These are phyloP conservation scores for Erysimum cheiranthoides DNA, from an alignment of 345 rosid genomes.

Conservation along the genomic window DNA sequence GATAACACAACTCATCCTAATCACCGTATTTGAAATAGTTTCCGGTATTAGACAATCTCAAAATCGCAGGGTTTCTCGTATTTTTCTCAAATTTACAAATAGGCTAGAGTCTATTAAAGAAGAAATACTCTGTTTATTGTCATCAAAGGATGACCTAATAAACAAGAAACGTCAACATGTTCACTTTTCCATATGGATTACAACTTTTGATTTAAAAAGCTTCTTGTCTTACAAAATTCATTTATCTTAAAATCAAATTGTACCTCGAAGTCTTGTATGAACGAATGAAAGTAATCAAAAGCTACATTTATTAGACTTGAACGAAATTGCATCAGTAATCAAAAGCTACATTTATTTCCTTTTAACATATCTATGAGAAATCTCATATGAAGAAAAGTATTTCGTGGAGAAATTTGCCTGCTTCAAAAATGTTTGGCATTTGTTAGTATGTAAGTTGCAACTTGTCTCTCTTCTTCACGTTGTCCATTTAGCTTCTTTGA, in stretches of 20 bases:
- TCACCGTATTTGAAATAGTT: not conserved
- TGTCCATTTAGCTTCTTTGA: no score
- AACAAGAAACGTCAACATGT: not conserved
- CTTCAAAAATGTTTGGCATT: conserved; percentile 23
- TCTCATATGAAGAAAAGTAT: not conserved
- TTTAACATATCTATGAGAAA: no score
- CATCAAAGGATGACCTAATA: not conserved
- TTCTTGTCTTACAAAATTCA: conserved; percentile 16
- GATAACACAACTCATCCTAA: not conserved
- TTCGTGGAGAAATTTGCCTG: conserved; percentile 22
- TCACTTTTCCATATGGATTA: not conserved
- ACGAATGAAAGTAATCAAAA: conserved; percentile 13
- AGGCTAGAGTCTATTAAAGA: not conserved
- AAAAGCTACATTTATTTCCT: no score
- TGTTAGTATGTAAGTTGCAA: conserved; percentile 33
- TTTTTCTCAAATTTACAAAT: not conserved
- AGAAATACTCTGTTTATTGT: not conserved
- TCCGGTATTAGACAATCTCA: not conserved
- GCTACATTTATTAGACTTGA: not conserved
- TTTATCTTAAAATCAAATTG: not conserved
- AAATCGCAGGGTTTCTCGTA: not conserved
- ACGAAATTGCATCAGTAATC: conserved; percentile 4
- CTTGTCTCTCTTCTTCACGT: conserved; percentile 32
- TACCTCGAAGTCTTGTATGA: not conserved
- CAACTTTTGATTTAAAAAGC: no score